These are phyloP conservation scores for Polysphondylium violaceum DNA, from an alignment of 78 protist genomes.

Conservation along the genomic window DNA sequence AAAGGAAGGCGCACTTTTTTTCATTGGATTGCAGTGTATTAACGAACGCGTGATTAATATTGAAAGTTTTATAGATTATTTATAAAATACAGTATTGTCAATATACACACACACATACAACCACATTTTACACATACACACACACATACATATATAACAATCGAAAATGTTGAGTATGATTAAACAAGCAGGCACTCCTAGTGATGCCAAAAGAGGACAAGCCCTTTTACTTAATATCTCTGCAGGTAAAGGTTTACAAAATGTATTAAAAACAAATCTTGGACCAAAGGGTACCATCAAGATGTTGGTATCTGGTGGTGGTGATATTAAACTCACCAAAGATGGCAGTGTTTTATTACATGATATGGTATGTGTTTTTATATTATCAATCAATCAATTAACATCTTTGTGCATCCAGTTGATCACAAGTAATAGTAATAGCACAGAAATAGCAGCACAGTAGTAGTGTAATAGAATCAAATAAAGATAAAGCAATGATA, in stretches of 20 bases:
- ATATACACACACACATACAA: not conserved
- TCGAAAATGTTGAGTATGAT: conserved; percentile 72
- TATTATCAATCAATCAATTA: no score
- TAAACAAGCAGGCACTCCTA: conserved; percentile 75
- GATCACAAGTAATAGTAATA: no score
- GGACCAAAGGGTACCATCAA: conserved; percentile 99
- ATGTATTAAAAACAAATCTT: conserved; percentile 97
- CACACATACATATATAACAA: not conserved
- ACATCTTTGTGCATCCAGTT: no score
- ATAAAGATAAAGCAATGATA: no score
- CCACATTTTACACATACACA: not conserved
- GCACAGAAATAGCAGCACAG: no score
- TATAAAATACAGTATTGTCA: no score
- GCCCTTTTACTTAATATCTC: conserved; percentile 89
- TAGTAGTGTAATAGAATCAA: no score
- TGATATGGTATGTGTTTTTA: conserved; percentile 93
- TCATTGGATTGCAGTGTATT: not conserved
- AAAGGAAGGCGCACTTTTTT: not conserved
- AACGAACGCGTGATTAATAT: not conserved
- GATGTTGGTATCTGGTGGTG: conserved; percentile 99
- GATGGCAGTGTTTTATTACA: conserved; percentile 98
- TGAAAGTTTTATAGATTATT: no score
- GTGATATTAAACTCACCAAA: conserved; percentile 99
- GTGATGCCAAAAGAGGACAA: conserved; percentile 76
- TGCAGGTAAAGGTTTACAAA: conserved; percentile 97